A percentile compares a stretch with the other conserved stretches of the same genome.
These are phyloP conservation scores for Daedalea quercina DNA, from an alignment of 768 basidiomycete genomes.

Conservation along the genomic window DNA sequence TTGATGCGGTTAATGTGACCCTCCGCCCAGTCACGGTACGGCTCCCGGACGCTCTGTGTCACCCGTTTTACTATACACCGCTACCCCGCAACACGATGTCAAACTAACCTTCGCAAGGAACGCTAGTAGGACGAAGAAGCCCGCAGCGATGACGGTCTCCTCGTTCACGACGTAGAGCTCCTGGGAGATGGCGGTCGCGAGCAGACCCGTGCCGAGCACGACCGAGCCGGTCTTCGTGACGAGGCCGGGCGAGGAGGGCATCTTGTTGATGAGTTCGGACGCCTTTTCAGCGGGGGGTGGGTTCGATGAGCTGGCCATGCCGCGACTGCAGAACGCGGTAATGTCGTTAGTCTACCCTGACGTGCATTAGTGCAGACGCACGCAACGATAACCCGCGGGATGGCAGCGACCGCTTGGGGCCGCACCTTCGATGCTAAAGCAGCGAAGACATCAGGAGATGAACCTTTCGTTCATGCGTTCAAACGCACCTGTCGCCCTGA, in stretches of 20 bases:
- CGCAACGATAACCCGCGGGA: constrained; percentile 23
- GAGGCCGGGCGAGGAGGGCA: constrained; percentile 78
- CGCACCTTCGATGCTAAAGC: constrained; percentile 36
- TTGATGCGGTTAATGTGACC: constrained; percentile 82
- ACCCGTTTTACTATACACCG: background rate
- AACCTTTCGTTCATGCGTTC: too few relatives aligned
- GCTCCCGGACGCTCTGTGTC: constrained; percentile 67
- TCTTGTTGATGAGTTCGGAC: constrained; percentile 81
- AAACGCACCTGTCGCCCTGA: constrained; percentile 52
- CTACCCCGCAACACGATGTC: background rate
- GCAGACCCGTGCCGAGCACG: constrained; percentile 81
- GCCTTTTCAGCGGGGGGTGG: constrained; percentile 83
- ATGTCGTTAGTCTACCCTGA: background rate
- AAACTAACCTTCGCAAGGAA: constrained; percentile 71
- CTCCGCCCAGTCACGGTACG: constrained; percentile 91
- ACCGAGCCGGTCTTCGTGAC: constrained; percentile 94
- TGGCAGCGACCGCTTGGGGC: constrained; percentile 30
- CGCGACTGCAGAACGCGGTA: constrained; percentile 39
- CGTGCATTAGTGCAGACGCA: constrained; percentile 10
- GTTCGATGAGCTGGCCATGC: constrained; percentile 53
- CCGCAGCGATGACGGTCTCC: constrained; percentile 84
- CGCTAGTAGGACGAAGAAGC: constrained; percentile 75
- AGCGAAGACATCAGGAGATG: too few relatives aligned
- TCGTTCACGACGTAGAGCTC: constrained; percentile 98
- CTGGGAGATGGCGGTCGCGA: constrained; percentile 91